Conservation (phyloP, 179 eudicot genomes). For the Patellifolia procumbens region DNA sequence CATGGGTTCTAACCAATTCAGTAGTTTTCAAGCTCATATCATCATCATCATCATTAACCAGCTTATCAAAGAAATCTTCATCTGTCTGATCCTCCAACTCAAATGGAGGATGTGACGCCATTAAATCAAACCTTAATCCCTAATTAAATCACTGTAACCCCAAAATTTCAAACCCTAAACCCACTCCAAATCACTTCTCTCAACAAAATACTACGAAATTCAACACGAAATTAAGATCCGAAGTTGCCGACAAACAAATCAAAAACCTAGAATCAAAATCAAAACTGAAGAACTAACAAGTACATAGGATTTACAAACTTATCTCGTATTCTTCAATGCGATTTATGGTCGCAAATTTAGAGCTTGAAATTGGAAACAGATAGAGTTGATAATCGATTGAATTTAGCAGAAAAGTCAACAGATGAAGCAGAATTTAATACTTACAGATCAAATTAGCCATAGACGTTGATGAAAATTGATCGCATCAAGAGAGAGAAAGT, state of each 20-base stretch:
- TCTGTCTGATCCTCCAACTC: constrained; percentile 88
- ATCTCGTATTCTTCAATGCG: not conserved
- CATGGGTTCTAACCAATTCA: constrained; percentile 23
- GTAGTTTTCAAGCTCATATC: constrained; percentile 2
- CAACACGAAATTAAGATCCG: constrained; percentile 17
- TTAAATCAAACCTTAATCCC: constrained; percentile 37
- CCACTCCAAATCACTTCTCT: constrained; percentile 18
- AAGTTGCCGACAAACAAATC: not conserved
- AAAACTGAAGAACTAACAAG: not conserved
- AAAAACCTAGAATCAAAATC: constrained; percentile 7
- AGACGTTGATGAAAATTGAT: constrained; percentile 11
- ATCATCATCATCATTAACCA: constrained; percentile 66
- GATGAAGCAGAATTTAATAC: constrained; percentile 21
- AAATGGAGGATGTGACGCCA: constrained; percentile 74
- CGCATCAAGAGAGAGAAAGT: constrained; percentile 13
- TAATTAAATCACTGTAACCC: constrained; percentile 1
- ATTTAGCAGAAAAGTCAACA: constrained; percentile 26
- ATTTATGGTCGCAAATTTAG: not conserved
- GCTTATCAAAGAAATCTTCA: constrained; percentile 86
- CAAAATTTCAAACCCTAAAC: constrained; percentile 24
- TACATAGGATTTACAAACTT: not conserved
- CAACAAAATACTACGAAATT: not conserved
- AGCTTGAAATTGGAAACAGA: not conserved
- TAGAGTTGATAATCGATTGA: constrained; percentile 1
- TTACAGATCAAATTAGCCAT: constrained; percentile 37